Conservation (phyloP, 2,329 filamentous ascomycete species). For the Pseudocercospora fuligena region DNA sequence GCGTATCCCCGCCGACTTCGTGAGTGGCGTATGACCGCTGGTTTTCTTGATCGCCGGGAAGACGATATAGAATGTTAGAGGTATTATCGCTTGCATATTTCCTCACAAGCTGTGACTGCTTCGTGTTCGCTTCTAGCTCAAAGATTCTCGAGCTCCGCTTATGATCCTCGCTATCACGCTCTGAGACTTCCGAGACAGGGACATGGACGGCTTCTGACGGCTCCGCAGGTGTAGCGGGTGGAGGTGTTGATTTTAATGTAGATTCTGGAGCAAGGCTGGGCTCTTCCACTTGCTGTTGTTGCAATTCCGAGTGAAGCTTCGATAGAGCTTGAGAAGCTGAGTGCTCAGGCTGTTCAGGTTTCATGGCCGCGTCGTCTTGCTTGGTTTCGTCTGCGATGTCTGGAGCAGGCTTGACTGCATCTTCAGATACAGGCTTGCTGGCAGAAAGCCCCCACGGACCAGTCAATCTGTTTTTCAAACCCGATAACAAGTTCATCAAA, state of each 20-base stretch:
- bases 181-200: background rate
- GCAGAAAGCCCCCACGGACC: background rate
- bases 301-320: background rate
- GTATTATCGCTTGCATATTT: background rate
- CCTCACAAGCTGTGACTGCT: background rate
- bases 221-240: background rate
- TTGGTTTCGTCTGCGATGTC: background rate
- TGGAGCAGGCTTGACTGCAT: background rate
- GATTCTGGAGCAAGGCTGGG: background rate
- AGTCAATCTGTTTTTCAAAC: background rate
- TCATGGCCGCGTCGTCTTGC: background rate
- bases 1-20: background rate
- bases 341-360: conserved; percentile 1
- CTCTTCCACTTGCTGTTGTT: background rate
- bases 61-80: too few species aligned
- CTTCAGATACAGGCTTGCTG: background rate
- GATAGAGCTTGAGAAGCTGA: background rate
- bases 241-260: background rate
- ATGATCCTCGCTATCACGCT: background rate
- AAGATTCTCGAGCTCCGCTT: background rate
- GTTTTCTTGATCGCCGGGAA: background rate
- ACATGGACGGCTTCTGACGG: background rate
- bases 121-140: background rate
- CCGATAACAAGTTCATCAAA: background rate
- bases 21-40: background rate